phyloP scores from a whole-genome alignment of 495 filamentous ascomycete genomes.

The Hypoxylon fuscum region DNA sequence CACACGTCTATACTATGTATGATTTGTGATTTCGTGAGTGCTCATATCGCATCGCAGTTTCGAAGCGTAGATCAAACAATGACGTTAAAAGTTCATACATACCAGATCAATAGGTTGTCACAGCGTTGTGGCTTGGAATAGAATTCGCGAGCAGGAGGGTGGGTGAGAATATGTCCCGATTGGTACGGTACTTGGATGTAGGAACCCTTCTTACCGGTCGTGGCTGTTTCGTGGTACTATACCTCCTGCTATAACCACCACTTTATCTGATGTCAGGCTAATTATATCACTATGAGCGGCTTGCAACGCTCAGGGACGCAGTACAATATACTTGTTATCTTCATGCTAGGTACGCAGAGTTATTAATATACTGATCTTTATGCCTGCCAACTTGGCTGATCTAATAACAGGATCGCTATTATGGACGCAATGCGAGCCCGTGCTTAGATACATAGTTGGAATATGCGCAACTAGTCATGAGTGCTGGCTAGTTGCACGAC shows the following conservation, averaged over 20 bases:
- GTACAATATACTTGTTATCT: not conserved
- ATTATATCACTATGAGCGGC: conserved; percentile 3
- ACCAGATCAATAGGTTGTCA: not conserved
- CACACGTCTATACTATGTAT: not conserved
- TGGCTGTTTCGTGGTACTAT: conserved; percentile 15
- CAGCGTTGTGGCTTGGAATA: conserved; percentile 6
- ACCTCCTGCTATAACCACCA: conserved; percentile 14
- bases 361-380: not conserved
- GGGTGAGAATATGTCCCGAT: conserved; percentile 13
- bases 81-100: conserved; percentile 5
- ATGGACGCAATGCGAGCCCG: too few species aligned
- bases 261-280: conserved; percentile 16
- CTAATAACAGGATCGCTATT: too few species aligned
- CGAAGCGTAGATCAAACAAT: not conserved
- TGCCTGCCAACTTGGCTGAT: too few species aligned
- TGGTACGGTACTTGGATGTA: conserved; percentile 2
- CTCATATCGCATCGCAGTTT: not conserved
- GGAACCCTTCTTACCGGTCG: conserved; percentile 5
- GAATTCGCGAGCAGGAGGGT: conserved; percentile 9
- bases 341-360: not conserved
- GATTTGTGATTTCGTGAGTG: too few species aligned
- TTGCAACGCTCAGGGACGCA: not conserved
- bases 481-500: too few species aligned
- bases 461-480: too few species aligned
- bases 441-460: too few species aligned